phyloP scores from a whole-genome alignment of 768 basidiomycete genomes.

The Candolleomyces eurysporus region DNA sequence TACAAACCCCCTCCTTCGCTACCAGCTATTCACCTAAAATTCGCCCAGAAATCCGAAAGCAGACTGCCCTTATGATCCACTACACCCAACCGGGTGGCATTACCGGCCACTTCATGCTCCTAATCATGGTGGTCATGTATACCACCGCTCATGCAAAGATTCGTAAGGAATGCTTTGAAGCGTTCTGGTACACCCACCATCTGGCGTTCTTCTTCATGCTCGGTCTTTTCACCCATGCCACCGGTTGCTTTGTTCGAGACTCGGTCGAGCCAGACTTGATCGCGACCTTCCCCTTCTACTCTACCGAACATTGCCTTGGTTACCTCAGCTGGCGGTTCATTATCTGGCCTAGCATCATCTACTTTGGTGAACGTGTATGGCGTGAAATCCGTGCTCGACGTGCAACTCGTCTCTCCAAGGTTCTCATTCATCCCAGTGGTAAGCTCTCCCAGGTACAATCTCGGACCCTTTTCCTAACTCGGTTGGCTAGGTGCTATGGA shows the following conservation, averaged over 20 bases:
- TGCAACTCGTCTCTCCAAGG: conserved; percentile 77
- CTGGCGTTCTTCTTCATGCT: conserved; percentile 94
- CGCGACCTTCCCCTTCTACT: conserved; percentile 81
- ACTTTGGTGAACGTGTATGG: conserved; percentile 84
- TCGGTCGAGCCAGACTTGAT: conserved; percentile 69
- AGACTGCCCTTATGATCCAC: conserved; percentile 80
- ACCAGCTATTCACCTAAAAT: background rate
- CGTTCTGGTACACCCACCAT: conserved; percentile 97
- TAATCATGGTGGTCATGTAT: conserved; percentile 93
- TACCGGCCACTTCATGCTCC: conserved; percentile 92
- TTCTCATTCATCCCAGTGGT: conserved; percentile 89
- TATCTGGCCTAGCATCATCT: conserved; percentile 89
- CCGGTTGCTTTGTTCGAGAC: conserved; percentile 94
- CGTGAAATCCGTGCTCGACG: conserved; percentile 80
- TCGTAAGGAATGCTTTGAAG: conserved; percentile 88
- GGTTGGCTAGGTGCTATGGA: conserved; percentile 76
- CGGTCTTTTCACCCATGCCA: conserved; percentile 85
- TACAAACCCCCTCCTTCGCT: conserved; percentile 10
- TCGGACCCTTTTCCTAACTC: background rate
- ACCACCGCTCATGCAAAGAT: conserved; percentile 88
- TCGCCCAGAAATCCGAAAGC: conserved; percentile 71
- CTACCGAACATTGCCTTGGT: conserved; percentile 83
- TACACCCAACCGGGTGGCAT: conserved; percentile 90
- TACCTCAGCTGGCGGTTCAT: conserved; percentile 90
- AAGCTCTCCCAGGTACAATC: conserved; percentile 19